Base-by-base conservation (phyloP, 805 yeast genomes). In the Ogataea philodendri region DNA sequence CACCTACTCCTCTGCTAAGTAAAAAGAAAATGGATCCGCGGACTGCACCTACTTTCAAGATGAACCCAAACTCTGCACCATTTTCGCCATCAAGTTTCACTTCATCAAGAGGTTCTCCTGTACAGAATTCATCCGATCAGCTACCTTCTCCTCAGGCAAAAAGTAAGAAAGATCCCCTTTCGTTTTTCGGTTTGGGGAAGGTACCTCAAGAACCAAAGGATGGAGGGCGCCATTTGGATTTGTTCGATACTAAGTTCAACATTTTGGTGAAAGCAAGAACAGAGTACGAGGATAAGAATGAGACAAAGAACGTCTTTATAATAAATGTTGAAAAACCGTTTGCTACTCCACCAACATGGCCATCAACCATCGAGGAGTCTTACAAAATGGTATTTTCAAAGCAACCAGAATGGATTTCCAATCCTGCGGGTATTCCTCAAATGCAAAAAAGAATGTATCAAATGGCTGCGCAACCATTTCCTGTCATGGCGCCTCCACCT, bases 341-440 rank as follows among this genome's bases (percentile, higher is more conserved):
- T 56, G 67, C 69, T 25, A 81, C 90, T 0, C 80, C 85, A 7
- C 94, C 94, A 33, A 81, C 89, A 0, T 84, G 94, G 94, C 67
- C 69, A 15, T 62, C 71, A 30, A 76, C 78, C 3, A 21, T 26
- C 5, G 54, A 50, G n/a, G 78, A 73, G 39, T 67, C 81, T 2
- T 76, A 76, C 58, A 71, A 67, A 37, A 59, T 65, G 11, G 55
- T 74, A 24, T 77, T 78, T 59, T 73, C 79, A 3, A 66, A 37
- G 47, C 57, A 34, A 41, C 54, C 52, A 6, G 65, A 63, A 35
- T 55, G 48, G 42, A 40, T 46, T 18, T 39, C 45, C 3, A 48
- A 57, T n/a, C 45, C 48, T 11, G 41, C 47, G 3, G 34, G 46
- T 5, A 40, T 50, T 11, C 37, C 45, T 3, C 54, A 45, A 15